phyloP scores from a whole-genome alignment of 495 filamentous ascomycete species.

The Penicillium longicatenatum region DNA sequence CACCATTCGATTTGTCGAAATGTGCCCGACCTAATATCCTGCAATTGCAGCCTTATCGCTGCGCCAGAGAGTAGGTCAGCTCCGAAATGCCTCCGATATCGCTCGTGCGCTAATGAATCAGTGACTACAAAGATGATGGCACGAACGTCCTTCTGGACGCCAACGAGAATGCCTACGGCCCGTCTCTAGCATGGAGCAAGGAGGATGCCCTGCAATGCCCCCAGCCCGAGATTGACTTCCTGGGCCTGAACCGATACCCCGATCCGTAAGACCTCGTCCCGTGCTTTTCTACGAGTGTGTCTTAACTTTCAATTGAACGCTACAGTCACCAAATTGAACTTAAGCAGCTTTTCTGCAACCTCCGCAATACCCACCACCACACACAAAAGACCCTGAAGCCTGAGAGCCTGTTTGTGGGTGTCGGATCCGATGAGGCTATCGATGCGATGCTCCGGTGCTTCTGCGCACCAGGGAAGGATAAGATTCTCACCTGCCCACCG shows the following conservation, averaged over 20 bases:
- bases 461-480: slow-evolving; percentile 82
- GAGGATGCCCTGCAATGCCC: slow-evolving; percentile 48
- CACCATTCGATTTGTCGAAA: slow-evolving; percentile 71
- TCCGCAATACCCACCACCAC: slow-evolving; percentile 85
- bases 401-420: slow-evolving; percentile 88
- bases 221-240: slow-evolving; percentile 62
- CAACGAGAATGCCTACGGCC: slow-evolving; percentile 96
- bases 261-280: slow-evolving; percentile 65
- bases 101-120: slow-evolving; percentile 47
- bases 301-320: background rate
- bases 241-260: slow-evolving; percentile 88
- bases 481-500: slow-evolving; percentile 90
- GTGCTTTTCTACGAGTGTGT: background rate
- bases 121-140: slow-evolving; percentile 98
- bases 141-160: slow-evolving; percentile 96
- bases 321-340: slow-evolving; percentile 77
- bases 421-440: slow-evolving; percentile 95
- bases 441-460: slow-evolving; percentile 91
- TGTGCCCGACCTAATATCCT: slow-evolving; percentile 86
- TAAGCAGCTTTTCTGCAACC: slow-evolving; percentile 82
- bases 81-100: slow-evolving; percentile 14
- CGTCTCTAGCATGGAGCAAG: slow-evolving; percentile 56
- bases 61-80: slow-evolving; percentile 72
- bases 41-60: slow-evolving; percentile 79
- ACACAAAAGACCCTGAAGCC: slow-evolving; percentile 72